phyloP scores from a whole-genome alignment of 352 stramenopile species.

The Phytophthora cryptogea region DNA sequence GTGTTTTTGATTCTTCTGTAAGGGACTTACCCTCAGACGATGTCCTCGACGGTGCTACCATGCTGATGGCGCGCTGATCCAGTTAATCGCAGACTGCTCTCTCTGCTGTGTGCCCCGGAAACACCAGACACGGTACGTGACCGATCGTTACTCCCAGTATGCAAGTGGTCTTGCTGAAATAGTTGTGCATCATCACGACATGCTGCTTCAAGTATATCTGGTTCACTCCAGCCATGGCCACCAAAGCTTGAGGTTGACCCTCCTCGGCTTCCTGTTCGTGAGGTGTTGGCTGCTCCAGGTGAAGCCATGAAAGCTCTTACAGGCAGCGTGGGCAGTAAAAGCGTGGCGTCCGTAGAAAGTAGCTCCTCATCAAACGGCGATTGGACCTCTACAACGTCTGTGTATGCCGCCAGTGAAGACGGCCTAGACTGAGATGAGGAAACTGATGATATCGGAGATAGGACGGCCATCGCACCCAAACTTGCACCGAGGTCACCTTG shows the following conservation, averaged over 20 bases:
- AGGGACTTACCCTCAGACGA: constrained; percentile 16
- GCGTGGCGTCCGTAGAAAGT: constrained; percentile 20
- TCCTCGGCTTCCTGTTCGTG: constrained; percentile 26
- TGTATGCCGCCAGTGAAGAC: constrained; percentile 33
- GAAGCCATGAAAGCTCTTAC: constrained; percentile 30
- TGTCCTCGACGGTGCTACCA: constrained; percentile 28
- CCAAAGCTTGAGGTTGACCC: constrained; percentile 22
- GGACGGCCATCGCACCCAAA: constrained; percentile 22
- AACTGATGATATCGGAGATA: constrained; percentile 28
- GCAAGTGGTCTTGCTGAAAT: constrained; percentile 35
- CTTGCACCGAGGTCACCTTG: constrained; percentile 18
- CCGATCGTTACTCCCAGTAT: constrained; percentile 21
- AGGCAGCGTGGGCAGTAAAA: constrained; percentile 29
- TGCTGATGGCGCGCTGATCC: constrained; percentile 25
- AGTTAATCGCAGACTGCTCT: constrained; percentile 29
- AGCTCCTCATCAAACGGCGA: constrained; percentile 35
- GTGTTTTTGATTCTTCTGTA: constrained; percentile 17
- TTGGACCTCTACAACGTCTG: constrained; percentile 36
- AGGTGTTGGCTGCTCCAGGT: constrained; percentile 9
- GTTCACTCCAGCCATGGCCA: constrained; percentile 49
- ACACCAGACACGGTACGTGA: constrained; percentile 23
- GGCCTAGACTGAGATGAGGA: constrained; percentile 19
- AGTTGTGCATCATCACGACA: constrained; percentile 15
- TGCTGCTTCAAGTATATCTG: constrained; percentile 27
- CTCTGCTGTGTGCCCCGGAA: constrained; percentile 21